Conservation (phyloP, 2,329 filamentous ascomycete species). For the Zasmidium citrigriseum region DNA sequence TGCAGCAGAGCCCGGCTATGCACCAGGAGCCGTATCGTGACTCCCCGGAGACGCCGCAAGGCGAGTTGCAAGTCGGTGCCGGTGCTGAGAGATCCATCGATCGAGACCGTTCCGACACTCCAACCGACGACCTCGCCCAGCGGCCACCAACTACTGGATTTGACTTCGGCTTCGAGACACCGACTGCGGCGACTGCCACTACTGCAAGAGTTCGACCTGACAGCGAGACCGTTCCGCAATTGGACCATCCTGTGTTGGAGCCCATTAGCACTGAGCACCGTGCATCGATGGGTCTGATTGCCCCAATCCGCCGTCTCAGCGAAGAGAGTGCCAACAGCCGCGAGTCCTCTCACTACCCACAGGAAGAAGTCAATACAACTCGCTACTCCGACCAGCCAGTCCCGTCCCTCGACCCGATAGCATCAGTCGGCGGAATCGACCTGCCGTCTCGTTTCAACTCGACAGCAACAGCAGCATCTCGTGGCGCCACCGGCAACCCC, state of each 20-base stretch:
- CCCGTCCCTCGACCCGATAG: slow-evolving; percentile 32
- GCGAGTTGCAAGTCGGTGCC: slow-evolving; percentile 18
- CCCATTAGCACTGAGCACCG: slow-evolving; percentile 24
- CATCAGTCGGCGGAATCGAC: slow-evolving; percentile 30
- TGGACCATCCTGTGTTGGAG: slow-evolving; percentile 20
- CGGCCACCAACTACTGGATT: slow-evolving; percentile 17
- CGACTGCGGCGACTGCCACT: slow-evolving; percentile 6
- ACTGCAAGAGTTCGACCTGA: slow-evolving; percentile 20
- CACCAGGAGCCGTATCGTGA: slow-evolving; percentile 35
- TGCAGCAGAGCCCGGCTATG: slow-evolving; percentile 36
- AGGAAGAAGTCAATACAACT: slow-evolving; percentile 2
- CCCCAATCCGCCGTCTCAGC: slow-evolving; percentile 16
- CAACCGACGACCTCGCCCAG: slow-evolving; percentile 14
- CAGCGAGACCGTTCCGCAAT: slow-evolving; percentile 17
- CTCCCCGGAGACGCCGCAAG: slow-evolving; percentile 20
- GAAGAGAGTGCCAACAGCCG: slow-evolving; percentile 10
- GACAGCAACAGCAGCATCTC: slow-evolving; percentile 11
- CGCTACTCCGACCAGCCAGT: slow-evolving; percentile 24
- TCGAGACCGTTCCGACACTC: slow-evolving; percentile 18
- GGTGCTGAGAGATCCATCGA: slow-evolving; percentile 20
- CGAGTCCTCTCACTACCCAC: slow-evolving; percentile 6
- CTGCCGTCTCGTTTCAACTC: slow-evolving; percentile 35
- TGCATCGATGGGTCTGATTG: slow-evolving; percentile 16
- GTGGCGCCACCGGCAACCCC: slow-evolving; percentile 4
- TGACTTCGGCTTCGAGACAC: slow-evolving; percentile 25